A percentile compares a stretch with the other conserved stretches of the same genome.
These are phyloP conservation scores for Ophiostoma ulmi DNA, from an alignment of 2,329 filamentous ascomycete species.

Conservation along the genomic window DNA sequence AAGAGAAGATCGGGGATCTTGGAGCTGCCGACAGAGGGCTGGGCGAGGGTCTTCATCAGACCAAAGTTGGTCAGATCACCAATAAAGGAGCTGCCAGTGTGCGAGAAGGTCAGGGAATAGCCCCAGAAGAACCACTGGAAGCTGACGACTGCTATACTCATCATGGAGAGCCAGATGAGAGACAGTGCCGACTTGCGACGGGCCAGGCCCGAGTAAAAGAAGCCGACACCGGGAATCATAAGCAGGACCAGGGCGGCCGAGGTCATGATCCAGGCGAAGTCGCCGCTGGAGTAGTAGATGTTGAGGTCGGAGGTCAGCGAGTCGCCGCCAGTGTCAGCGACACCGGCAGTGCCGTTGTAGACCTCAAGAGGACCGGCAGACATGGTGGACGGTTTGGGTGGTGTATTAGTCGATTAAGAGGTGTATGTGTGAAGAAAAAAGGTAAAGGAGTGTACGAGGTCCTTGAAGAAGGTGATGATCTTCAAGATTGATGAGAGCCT, in stretches of 20 bases:
- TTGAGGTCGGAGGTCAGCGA: slow-evolving; percentile 67
- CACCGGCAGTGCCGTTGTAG: slow-evolving; percentile 49
- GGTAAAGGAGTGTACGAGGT: slow-evolving; percentile 16
- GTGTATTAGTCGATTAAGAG: neutral
- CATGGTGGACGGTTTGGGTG: slow-evolving; percentile 23
- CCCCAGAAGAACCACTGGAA: slow-evolving; percentile 98
- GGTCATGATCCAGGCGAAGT: slow-evolving; percentile 79
- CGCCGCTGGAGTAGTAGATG: slow-evolving; percentile 72
- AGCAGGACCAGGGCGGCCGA: slow-evolving; percentile 78
- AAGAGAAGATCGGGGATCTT: slow-evolving; percentile 78
- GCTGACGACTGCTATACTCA: slow-evolving; percentile 70
- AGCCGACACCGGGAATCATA: slow-evolving; percentile 90
- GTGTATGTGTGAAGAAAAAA: neutral
- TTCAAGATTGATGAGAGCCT: slow-evolving; percentile 12
- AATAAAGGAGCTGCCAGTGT: slow-evolving; percentile 70
- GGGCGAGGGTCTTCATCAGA: slow-evolving; percentile 68
- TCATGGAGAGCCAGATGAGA: slow-evolving; percentile 78
- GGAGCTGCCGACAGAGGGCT: slow-evolving; percentile 66
- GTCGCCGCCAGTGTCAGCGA: slow-evolving; percentile 47
- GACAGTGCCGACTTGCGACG: slow-evolving; percentile 84
- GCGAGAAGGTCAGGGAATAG: slow-evolving; percentile 79
- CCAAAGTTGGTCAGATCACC: slow-evolving; percentile 78
- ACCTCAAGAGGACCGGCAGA: slow-evolving; percentile 28
- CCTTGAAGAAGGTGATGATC: slow-evolving; percentile 12
- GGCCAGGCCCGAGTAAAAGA: slow-evolving; percentile 90